A percentile compares a stretch with the other conserved stretches of the same genome.
These are phyloP conservation scores for Aeschynomene evenia DNA, from an alignment of 306 rosid species.

Conservation along the genomic window DNA sequence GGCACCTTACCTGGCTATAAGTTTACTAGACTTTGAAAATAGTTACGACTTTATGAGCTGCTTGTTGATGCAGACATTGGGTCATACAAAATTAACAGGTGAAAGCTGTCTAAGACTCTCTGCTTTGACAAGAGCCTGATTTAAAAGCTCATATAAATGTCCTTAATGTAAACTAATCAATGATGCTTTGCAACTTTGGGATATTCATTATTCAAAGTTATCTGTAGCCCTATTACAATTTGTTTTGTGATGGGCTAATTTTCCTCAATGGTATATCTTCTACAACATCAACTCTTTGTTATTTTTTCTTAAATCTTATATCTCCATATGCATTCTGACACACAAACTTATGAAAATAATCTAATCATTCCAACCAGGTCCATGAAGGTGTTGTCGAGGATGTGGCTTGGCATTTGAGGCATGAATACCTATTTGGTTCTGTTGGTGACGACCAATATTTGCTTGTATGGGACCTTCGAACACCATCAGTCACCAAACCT, in stretches of 20 bases:
- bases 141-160: not conserved
- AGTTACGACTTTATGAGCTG: not conserved
- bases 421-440: constrained; percentile 94
- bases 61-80: not conserved
- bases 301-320: not conserved
- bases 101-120: not conserved
- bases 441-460: constrained; percentile 96
- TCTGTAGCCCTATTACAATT: not conserved
- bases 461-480: constrained; percentile 91
- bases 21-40: not conserved
- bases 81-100: not conserved
- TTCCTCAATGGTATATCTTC: not conserved
- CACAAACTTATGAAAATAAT: not conserved
- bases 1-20: too few relatives aligned
- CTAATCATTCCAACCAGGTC: constrained; percentile 44
- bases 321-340: not conserved
- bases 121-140: not conserved
- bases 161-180: not conserved
- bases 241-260: not conserved
- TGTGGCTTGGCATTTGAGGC: constrained; percentile 99
- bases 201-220: not conserved
- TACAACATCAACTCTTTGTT: not conserved
- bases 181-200: not conserved
- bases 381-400: constrained; percentile 99
- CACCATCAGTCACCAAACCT: constrained; percentile 80